Conservation (phyloP, 352 stramenopile genomes). For the Globisporangium yorkense region DNA sequence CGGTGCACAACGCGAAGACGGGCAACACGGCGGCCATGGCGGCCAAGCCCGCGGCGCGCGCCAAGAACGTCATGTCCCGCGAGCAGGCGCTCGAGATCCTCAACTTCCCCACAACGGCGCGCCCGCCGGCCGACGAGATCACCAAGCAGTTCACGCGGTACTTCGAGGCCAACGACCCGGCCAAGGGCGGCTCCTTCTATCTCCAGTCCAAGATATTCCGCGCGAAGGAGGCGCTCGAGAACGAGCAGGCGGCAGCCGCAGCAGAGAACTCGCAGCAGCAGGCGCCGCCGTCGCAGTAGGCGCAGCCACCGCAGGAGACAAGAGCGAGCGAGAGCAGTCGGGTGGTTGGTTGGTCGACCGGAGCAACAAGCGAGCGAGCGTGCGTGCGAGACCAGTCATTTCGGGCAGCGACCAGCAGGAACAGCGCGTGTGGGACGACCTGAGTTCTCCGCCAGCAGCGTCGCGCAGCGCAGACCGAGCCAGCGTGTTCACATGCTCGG, state of each 20-base stretch:
- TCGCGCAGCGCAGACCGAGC: too few relatives aligned
- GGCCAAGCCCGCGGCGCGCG: constrained; percentile 43
- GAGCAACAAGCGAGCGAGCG: neutral
- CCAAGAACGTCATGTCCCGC: constrained; percentile 76
- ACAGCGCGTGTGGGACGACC: neutral
- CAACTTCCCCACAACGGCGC: constrained; percentile 60
- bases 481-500: too few relatives aligned
- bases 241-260: constrained; percentile 13
- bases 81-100: constrained; percentile 78
- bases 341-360: neutral
- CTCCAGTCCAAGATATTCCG: constrained; percentile 91
- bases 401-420: neutral
- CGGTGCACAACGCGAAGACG: constrained; percentile 78
- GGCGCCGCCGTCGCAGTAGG: constrained; percentile 9
- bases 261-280: constrained; percentile 24
- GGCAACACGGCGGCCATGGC: constrained; percentile 68
- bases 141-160: constrained; percentile 85
- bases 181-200: constrained; percentile 90
- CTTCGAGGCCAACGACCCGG: constrained; percentile 87
- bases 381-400: neutral
- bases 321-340: neutral
- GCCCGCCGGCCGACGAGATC: constrained; percentile 51
- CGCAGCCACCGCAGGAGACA: neutral
- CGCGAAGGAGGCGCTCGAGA: constrained; percentile 83
- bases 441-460: neutral